phyloP scores from a whole-genome alignment of 805 yeast genomes.

The Myxozyma neglecta region DNA sequence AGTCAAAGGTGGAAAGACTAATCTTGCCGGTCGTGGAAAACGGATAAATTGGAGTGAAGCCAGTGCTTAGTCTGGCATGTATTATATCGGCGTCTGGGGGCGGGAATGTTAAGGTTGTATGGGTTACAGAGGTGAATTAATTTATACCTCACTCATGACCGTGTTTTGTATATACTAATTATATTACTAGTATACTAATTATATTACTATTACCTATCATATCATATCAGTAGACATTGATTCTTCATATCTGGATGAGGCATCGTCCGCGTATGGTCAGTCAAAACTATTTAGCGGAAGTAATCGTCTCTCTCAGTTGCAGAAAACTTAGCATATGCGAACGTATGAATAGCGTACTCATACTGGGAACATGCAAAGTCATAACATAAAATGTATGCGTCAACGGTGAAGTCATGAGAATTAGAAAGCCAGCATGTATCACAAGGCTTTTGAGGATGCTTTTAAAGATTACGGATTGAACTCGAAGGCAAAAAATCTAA shows the following conservation, averaged over 20 bases:
- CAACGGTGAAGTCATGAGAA: not conserved
- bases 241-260: too few species aligned
- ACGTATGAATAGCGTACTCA: too few species aligned
- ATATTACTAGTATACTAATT: not conserved
- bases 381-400: too few species aligned
- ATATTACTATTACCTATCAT: not conserved
- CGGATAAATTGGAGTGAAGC: conserved; percentile 17
- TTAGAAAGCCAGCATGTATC: not conserved
- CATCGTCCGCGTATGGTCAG: too few species aligned
- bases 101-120: not conserved
- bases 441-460: too few species aligned
- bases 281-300: too few species aligned
- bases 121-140: not conserved
- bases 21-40: conserved; percentile 22
- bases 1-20: conserved; percentile 46
- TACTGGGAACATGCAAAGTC: too few species aligned
- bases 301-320: too few species aligned
- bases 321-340: too few species aligned
- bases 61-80: not conserved
- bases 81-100: not conserved
- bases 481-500: not conserved
- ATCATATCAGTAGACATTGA: not conserved
- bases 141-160: not conserved
- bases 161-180: not conserved
- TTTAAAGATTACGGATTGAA: not conserved